Evolutionary conservation across 352 stramenopile species (phyloP).

Genomic region (Elongisporangium undulatum): DNA sequence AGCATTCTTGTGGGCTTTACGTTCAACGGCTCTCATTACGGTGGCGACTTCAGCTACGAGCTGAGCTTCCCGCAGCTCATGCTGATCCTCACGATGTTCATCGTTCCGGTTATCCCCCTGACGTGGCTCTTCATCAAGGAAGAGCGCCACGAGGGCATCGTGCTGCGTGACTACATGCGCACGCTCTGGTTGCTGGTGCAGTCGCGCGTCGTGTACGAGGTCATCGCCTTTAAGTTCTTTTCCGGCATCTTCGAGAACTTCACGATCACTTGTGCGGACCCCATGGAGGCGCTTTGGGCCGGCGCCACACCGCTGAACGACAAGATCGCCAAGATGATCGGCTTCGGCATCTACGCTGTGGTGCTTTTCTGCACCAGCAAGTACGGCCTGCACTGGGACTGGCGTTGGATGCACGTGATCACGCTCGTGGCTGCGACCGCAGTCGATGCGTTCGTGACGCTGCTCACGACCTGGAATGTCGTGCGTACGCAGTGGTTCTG

Average conservation of each 20-base stretch:
- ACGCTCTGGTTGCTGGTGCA: conserved; percentile 18
- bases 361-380: too few relatives aligned
- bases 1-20: conserved; percentile 28
- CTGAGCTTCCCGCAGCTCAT: conserved; percentile 10
- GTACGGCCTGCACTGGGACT: conserved; percentile 14
- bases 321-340: conserved; percentile 4
- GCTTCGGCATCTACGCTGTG: conserved; percentile 3
- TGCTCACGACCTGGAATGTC: conserved; percentile 10
- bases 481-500: conserved; percentile 20
- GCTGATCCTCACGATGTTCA: conserved; percentile 10
- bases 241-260: conserved; percentile 11
- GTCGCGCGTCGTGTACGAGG: conserved; percentile 15
- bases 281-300: conserved; percentile 11
- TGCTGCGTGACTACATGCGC: conserved; percentile 12
- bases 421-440: conserved; percentile 4
- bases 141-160: conserved; percentile 4
- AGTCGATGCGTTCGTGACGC: conserved; percentile 1
- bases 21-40: conserved; percentile 43
- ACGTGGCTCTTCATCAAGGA: conserved; percentile 26
- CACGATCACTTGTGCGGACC: conserved; percentile 6
- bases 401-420: conserved; percentile 2
- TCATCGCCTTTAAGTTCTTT: conserved; percentile 17
- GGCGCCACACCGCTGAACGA: conserved; percentile 4
- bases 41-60: conserved; percentile 20
- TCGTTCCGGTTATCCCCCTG: conserved; percentile 17